These are phyloP conservation scores for Calonectria multiphialidica DNA, from an alignment of 2,329 filamentous ascomycete species.

Conservation along the genomic window DNA sequence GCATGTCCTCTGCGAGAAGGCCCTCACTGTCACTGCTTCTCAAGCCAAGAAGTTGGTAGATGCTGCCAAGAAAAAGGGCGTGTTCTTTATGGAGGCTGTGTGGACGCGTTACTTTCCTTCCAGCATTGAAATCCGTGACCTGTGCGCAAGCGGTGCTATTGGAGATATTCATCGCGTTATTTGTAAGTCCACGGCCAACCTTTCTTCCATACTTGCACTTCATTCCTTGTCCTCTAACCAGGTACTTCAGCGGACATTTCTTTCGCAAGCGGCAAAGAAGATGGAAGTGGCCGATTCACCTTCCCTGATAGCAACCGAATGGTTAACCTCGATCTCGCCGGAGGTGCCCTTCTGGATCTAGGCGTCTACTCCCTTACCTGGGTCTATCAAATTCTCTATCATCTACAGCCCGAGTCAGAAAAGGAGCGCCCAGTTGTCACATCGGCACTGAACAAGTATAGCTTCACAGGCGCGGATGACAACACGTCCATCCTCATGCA, in stretches of 20 bases:
- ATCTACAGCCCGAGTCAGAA: conserved; percentile 74
- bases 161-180: conserved; percentile 2
- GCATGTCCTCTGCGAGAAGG: conserved; percentile 53
- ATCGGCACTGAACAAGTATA: conserved; percentile 78
- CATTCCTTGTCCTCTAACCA: neutral
- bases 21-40: conserved; percentile 48
- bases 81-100: conserved; percentile 53
- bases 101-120: conserved; percentile 52
- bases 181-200: neutral
- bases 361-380: conserved; percentile 90
- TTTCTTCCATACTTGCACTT: neutral
- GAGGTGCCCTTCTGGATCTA: conserved; percentile 83
- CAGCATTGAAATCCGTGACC: conserved; percentile 30
- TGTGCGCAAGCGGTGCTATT: conserved; percentile 1
- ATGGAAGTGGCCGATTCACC: neutral
- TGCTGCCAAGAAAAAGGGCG: conserved; percentile 45
- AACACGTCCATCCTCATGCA: conserved; percentile 79
- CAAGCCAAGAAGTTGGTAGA: conserved; percentile 44
- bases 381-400: conserved; percentile 89
- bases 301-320: neutral
- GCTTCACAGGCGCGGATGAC: conserved; percentile 77
- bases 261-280: neutral
- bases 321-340: conserved; percentile 79
- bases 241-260: neutral
- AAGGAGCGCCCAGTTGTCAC: conserved; percentile 1